A percentile compares a stretch with the other conserved stretches of the same genome.
phyloP scores from a whole-genome alignment of 129 eudicot genomes.

The Flaveria linearis region DNA sequence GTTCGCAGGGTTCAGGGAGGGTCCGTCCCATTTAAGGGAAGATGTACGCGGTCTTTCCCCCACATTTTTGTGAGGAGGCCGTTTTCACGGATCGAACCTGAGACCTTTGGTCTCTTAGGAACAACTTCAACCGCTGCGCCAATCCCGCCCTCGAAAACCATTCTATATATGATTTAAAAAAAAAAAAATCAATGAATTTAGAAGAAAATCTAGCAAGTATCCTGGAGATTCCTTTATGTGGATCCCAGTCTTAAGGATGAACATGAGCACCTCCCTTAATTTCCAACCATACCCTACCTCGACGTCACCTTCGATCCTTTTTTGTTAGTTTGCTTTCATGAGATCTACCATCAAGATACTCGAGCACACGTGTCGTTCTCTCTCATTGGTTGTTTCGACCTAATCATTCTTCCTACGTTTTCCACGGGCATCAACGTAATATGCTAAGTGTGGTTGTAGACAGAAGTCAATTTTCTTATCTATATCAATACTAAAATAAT shows the following conservation, averaged over 20 bases:
- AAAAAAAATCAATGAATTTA: background rate
- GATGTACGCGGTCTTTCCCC: too few species aligned
- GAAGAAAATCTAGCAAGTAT: slow-evolving; percentile 23
- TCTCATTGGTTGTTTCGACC: slow-evolving; percentile 10
- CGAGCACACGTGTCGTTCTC: background rate
- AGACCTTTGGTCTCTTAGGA: too few species aligned
- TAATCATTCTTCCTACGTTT: background rate
- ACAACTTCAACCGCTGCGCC: too few species aligned
- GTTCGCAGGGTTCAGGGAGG: too few species aligned
- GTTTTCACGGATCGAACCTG: too few species aligned
- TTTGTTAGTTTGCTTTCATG: slow-evolving; percentile 3
- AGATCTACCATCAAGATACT: slow-evolving; percentile 17
- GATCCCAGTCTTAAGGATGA: slow-evolving; percentile 24
- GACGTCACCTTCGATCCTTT: slow-evolving; percentile 4
- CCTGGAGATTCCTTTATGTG: slow-evolving; percentile 31
- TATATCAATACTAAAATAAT: too few species aligned
- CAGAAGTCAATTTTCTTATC: too few species aligned
- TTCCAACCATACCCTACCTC: slow-evolving; percentile 17
- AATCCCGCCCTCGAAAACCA: too few species aligned
- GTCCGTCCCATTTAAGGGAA: too few species aligned
- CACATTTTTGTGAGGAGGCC: too few species aligned
- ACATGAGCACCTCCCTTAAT: background rate
- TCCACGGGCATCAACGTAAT: background rate
- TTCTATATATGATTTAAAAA: too few species aligned
- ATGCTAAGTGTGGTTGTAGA: background rate